Conservation (phyloP, 306 rosid genomes). For the Myrica gale region DNA sequence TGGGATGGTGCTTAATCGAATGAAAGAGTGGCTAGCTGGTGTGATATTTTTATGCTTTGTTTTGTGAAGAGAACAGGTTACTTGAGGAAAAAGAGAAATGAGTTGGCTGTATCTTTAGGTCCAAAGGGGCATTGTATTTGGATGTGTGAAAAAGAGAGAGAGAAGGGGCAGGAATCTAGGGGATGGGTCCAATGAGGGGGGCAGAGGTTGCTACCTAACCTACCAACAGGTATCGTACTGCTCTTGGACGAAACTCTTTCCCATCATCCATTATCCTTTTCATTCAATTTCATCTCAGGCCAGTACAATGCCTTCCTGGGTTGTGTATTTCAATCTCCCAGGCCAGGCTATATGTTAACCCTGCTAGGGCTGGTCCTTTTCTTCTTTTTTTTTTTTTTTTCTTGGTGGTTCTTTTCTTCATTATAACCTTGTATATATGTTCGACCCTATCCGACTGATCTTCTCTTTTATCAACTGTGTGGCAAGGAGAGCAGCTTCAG, state of each 20-base stretch:
- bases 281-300: conserved; percentile 27
- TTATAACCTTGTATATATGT: too few species aligned
- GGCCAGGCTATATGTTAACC: background rate
- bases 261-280: conserved; percentile 57
- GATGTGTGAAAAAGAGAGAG: conserved; percentile 15
- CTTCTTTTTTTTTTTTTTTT: too few species aligned
- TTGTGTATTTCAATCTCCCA: conserved; percentile 10
- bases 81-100: conserved; percentile 55
- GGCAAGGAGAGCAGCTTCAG: too few species aligned
- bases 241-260: conserved; percentile 72
- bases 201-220: conserved; percentile 99
- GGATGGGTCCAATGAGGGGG: conserved; percentile 92
- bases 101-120: conserved; percentile 54
- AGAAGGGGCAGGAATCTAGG: conserved; percentile 69
- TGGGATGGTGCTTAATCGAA: conserved; percentile 5
- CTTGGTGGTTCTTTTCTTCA: conserved; percentile 23
- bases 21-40: conserved; percentile 10
- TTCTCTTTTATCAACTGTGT: too few species aligned
- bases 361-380: conserved; percentile 10
- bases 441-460: too few species aligned
- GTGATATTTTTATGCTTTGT: conserved; percentile 19
- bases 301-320: conserved; percentile 12
- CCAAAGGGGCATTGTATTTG: conserved; percentile 38
- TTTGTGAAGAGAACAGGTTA: conserved; percentile 35
- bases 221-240: conserved; percentile 99